These are phyloP conservation scores for Gossypium schwendimanii DNA, from an alignment of 441 rosid species.

Conservation along the genomic window DNA sequence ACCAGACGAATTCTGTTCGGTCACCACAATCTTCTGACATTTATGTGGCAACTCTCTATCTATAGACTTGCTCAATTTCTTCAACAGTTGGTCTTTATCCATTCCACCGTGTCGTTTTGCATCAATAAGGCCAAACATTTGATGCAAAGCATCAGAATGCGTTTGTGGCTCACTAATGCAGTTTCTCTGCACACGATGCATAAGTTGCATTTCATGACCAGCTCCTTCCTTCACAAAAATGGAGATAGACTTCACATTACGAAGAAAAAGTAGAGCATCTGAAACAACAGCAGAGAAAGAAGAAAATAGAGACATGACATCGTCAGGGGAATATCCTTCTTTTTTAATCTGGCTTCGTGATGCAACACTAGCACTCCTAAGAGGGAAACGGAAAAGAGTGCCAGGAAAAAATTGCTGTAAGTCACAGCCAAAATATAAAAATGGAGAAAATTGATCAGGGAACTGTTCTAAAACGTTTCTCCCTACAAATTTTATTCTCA, in stretches of 20 bases:
- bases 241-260: conserved; percentile 71
- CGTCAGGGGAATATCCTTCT: conserved; percentile 77
- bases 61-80: conserved; percentile 57
- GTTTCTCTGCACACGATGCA: conserved; percentile 69
- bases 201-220: conserved; percentile 72
- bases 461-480: conserved; percentile 92
- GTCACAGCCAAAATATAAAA: conserved; percentile 94
- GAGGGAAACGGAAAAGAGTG: conserved; percentile 96
- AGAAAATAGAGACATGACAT: conserved; percentile 79
- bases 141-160: conserved; percentile 42
- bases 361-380: conserved; percentile 69
- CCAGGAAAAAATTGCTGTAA: conserved; percentile 80
- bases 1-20: conserved; percentile 64
- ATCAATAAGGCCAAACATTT: conserved; percentile 54
- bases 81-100: conserved; percentile 73
- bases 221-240: conserved; percentile 80
- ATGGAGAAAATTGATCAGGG: conserved; percentile 97
- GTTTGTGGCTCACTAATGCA: conserved; percentile 44
- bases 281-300: conserved; percentile 78
- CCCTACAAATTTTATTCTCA: conserved; percentile 86
- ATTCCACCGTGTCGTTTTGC: conserved; percentile 56
- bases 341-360: conserved; percentile 83
- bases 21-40: conserved; percentile 78
- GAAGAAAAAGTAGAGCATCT: conserved; percentile 78
- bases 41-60: conserved; percentile 58